A percentile compares a stretch with the other conserved stretches of the same genome.
These are phyloP conservation scores for Lasiodiplodia theobromae DNA, from an alignment of 2,329 filamentous ascomycete genomes.

Conservation along the genomic window DNA sequence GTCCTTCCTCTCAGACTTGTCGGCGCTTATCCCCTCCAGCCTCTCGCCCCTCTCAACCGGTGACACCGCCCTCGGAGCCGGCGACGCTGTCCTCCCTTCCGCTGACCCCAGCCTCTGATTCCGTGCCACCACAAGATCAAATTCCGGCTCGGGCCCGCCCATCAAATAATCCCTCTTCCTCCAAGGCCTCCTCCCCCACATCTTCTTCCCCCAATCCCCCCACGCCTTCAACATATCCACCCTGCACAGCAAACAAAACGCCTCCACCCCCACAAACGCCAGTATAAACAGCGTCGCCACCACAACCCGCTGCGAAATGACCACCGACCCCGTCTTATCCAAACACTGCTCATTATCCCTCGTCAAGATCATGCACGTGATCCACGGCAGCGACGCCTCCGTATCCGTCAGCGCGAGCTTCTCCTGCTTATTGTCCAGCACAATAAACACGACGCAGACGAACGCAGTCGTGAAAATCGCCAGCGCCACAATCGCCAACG, in stretches of 20 bases:
- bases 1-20: not conserved
- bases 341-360: slow-evolving; percentile 34
- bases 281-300: slow-evolving; percentile 37
- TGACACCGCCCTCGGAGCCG: not conserved
- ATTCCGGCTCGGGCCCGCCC: not conserved
- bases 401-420: slow-evolving; percentile 34
- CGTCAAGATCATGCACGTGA: slow-evolving; percentile 36
- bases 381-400: slow-evolving; percentile 36
- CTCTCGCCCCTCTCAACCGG: not conserved
- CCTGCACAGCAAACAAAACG: slow-evolving; percentile 36
- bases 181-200: slow-evolving; percentile 24
- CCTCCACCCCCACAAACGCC: slow-evolving; percentile 36
- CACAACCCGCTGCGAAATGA: slow-evolving; percentile 33
- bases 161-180: not conserved
- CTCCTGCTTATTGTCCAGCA: slow-evolving; percentile 69
- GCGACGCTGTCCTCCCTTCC: not conserved
- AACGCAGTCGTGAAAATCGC: slow-evolving; percentile 92
- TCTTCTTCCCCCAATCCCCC: slow-evolving; percentile 31
- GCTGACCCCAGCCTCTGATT: not conserved
- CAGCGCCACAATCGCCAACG: slow-evolving; percentile 86
- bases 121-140: not conserved
- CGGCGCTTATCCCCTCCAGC: not conserved
- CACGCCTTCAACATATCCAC: slow-evolving; percentile 35
- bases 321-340: slow-evolving; percentile 32
- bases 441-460: slow-evolving; percentile 90